A percentile compares a stretch with the other conserved stretches of the same genome.
These are phyloP conservation scores for Blastocystis sp. DNA, from an alignment of 352 stramenopile genomes.

Conservation along the genomic window DNA sequence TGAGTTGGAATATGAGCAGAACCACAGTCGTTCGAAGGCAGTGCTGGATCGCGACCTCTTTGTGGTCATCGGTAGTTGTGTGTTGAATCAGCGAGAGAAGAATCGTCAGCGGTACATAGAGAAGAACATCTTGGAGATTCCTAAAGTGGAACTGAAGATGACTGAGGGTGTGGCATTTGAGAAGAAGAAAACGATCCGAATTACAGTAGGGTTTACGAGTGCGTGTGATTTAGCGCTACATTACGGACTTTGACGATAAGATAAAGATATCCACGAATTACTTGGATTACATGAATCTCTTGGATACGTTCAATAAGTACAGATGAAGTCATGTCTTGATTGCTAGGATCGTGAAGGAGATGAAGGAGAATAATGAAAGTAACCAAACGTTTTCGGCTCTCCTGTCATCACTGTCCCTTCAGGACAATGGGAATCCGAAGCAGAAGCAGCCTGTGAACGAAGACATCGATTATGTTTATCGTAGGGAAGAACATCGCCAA, in stretches of 20 bases:
- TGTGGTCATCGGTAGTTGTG: neutral
- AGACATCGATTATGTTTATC: conserved; percentile 4
- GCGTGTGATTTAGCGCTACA: conserved; percentile 7
- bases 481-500: neutral
- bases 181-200: neutral
- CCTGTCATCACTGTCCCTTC: conserved; percentile 10
- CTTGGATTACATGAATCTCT: conserved; percentile 24
- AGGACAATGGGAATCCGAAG: neutral
- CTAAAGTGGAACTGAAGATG: conserved; percentile 2
- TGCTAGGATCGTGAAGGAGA: conserved; percentile 41
- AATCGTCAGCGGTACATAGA: neutral
- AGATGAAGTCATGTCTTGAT: neutral
- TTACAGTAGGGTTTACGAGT: neutral
- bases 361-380: conserved; percentile 53
- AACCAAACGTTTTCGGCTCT: conserved; percentile 14
- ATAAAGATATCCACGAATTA: conserved; percentile 51
- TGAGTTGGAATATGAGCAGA: neutral
- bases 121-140: conserved; percentile 19
- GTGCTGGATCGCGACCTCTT: neutral
- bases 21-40: neutral
- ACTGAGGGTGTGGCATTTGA: neutral
- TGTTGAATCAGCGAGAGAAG: conserved; percentile 17
- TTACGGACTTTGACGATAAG: conserved; percentile 36
- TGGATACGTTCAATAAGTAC: conserved; percentile 55
- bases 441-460: neutral